phyloP scores from a whole-genome alignment of 1,284 basidiomycete genomes.

The Calocybe gambosa region DNA sequence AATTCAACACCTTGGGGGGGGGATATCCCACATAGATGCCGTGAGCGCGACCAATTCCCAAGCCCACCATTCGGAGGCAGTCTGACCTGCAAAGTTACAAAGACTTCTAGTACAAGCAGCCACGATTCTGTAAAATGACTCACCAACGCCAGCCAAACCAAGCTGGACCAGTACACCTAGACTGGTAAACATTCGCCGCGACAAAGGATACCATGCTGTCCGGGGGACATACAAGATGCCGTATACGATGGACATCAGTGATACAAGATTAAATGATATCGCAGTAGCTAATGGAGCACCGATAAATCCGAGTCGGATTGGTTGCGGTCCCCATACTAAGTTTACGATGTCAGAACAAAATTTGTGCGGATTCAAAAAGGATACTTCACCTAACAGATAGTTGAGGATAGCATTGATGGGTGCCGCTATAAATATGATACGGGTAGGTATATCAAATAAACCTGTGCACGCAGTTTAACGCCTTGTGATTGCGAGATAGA shows the following conservation, averaged over 20 bases:
- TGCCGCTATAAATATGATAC: constrained; percentile 78
- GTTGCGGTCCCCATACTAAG: constrained; percentile 78
- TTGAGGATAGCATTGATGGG: constrained; percentile 85
- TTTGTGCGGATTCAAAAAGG: neutral
- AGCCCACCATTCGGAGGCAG: constrained; percentile 85
- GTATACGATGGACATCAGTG: constrained; percentile 61
- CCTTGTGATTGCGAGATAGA: no score
- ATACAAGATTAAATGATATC: constrained; percentile 82
- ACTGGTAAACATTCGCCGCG: constrained; percentile 57
- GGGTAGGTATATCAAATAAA: constrained; percentile 82
- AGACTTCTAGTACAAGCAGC: no score
- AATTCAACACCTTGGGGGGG: no score
- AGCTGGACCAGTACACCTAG: constrained; percentile 69
- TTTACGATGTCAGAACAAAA: neutral
- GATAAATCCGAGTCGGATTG: constrained; percentile 81
- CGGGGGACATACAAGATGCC: constrained; percentile 67
- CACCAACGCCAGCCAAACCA: constrained; percentile 72
- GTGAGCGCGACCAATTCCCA: constrained; percentile 70
- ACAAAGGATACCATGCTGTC: constrained; percentile 83
- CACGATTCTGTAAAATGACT: no score
- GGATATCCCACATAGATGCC: constrained; percentile 38
- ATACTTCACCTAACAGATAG: constrained; percentile 68
- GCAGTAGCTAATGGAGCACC: constrained; percentile 91
- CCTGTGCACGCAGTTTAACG: constrained; percentile 31
- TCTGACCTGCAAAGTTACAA: no score